Evolutionary conservation across 371 early-diverging fungal genomes (phyloP), one percentile per base, ranked within the genome.

Genomic region (Fennellomyces sp.): DNA sequence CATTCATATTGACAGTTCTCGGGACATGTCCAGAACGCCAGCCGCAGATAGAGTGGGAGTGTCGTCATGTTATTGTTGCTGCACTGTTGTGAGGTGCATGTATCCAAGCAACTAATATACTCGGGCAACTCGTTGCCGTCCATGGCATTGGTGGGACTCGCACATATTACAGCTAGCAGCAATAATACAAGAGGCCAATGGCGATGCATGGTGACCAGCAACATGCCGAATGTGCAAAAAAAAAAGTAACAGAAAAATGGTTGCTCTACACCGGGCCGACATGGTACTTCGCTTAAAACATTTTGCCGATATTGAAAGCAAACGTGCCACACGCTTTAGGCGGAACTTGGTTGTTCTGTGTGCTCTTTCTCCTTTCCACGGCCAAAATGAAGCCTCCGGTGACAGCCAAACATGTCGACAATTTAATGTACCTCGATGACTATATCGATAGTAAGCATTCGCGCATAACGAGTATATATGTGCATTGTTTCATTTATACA

Each of bases 361-460:
- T n/a, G n/a, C n/a, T n/a, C n/a, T n/a, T n/a, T n/a, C n/a, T n/a
- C n/a, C n/a, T n/a, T n/a, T n/a, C 30, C 15, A 25, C 39, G 0
- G 38, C 8, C 35, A 55, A 17, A 48, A 78, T 75, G 75, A 78
- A 71, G 47, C 33, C 69, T 11, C 52, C 76, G 21, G 42, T 65
- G 28, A 65, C 58, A 17, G 56, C 73, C 55, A 48, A 67, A 38
- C 56, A 65, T 7, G 47, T 72, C 31, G 84, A 86, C 52, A 81
- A 77, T 42, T 64, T 87, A 29, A 72, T 88, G 17, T 90, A 92
- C 58, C 82, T 92, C 30, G 91, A 95, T 72, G 95, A 95, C 58
- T 95, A 95, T 66, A 78, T 95, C 28, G 95, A 95, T 73, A 92
- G 94, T 94, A 83, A 65, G 85, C 70, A 15, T 10, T 31, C 23